phyloP scores from a whole-genome alignment of 2,329 filamentous ascomycete species.

The Aspergillus fijiensis region DNA sequence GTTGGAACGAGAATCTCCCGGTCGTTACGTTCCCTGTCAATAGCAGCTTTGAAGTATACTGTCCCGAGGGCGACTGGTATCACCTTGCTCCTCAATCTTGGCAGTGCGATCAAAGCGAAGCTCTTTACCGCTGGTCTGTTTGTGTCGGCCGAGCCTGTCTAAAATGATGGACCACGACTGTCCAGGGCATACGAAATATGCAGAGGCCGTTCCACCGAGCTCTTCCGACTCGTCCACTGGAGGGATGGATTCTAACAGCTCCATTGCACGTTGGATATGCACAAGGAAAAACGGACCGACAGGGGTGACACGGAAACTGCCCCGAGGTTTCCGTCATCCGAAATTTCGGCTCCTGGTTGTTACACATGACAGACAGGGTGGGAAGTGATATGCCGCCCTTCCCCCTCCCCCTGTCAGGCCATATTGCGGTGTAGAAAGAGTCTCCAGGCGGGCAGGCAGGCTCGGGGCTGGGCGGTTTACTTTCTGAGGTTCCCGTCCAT shows the following conservation, averaged over 20 bases:
- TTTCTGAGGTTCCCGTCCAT: background rate
- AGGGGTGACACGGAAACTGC: slow-evolving; percentile 3
- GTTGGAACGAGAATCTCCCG: background rate
- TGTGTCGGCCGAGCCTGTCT: background rate
- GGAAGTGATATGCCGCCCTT: background rate
- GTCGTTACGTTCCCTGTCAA: background rate
- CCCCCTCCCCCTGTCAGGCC: background rate
- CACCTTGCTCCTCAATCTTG: background rate
- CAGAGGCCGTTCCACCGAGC: background rate
- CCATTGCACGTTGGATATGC: background rate
- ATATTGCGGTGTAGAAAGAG: slow-evolving; percentile 14
- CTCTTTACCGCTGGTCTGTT: background rate
- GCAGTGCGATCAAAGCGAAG: background rate
- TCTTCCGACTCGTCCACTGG: background rate
- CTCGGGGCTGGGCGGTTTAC: background rate
- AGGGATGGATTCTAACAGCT: background rate
- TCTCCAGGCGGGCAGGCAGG: background rate
- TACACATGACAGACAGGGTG: slow-evolving; percentile 7
- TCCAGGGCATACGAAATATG: background rate
- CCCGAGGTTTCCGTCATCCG: background rate
- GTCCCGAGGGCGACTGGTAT: background rate
- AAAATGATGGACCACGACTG: background rate
- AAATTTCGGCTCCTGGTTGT: slow-evolving; percentile 4
- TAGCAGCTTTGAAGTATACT: background rate
- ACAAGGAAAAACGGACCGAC: background rate